These are phyloP conservation scores for Heritiera littoralis DNA, from an alignment of 345 rosid genomes.

Conservation along the genomic window DNA sequence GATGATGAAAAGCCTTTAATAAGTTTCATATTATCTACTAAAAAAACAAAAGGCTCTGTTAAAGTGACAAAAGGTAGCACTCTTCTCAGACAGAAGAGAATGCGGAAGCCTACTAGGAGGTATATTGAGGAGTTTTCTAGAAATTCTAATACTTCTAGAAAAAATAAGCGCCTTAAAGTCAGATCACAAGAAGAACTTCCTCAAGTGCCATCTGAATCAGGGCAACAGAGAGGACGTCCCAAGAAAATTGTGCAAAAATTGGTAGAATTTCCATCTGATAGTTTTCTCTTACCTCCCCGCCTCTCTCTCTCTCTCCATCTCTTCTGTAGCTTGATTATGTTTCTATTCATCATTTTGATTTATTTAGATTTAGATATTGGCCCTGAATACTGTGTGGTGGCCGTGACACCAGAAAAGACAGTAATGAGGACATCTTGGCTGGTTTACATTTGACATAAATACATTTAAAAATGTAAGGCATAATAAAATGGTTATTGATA, in stretches of 20 bases:
- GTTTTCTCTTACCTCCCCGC: not conserved
- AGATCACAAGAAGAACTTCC: conserved; percentile 28
- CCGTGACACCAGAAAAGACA: not conserved
- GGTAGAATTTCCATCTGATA: conserved; percentile 30
- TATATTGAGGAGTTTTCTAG: conserved; percentile 52
- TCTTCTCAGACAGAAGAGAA: conserved; percentile 40
- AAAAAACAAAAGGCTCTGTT: conserved; percentile 37
- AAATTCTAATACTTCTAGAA: conserved; percentile 23
- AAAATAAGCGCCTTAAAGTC: conserved; percentile 33
- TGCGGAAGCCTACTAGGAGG: conserved; percentile 51
- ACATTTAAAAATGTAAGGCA: not conserved
- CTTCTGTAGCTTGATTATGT: not conserved
- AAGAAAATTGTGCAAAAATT: conserved; percentile 36
- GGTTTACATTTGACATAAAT: not conserved
- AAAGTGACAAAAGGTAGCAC: conserved; percentile 28
- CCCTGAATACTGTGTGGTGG: not conserved
- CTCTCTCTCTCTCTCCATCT: not conserved
- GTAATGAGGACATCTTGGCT: too few relatives aligned
- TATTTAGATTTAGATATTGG: not conserved
- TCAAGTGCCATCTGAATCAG: conserved; percentile 38
- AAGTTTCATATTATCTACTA: conserved; percentile 37
- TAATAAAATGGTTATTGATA: not conserved
- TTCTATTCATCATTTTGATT: conserved; percentile 6
- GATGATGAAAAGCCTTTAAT: conserved; percentile 50
- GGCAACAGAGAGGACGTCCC: conserved; percentile 39